phyloP scores from a whole-genome alignment of 306 rosid species.

The Cucurbita argyrosperma region DNA sequence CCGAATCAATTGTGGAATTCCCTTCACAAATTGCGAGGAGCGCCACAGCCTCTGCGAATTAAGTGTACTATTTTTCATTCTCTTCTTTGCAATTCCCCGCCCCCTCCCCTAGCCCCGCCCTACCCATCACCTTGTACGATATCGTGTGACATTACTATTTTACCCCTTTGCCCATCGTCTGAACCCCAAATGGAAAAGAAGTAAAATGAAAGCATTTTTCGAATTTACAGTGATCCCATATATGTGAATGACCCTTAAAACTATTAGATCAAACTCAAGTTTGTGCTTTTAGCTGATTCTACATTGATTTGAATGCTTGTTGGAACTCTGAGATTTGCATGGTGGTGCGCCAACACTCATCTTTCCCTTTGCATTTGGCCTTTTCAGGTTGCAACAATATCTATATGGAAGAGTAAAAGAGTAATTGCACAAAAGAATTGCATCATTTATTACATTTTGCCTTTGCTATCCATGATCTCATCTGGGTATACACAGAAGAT shows the following conservation, averaged over 20 bases:
- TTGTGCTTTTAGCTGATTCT: neutral
- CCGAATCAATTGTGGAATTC: neutral
- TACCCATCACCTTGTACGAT: neutral
- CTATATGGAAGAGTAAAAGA: neutral
- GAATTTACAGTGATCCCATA: neutral
- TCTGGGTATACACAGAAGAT: neutral
- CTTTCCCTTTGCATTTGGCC: neutral
- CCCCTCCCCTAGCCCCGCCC: neutral
- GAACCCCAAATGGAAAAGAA: neutral
- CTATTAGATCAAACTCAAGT: neutral
- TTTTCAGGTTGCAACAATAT: neutral
- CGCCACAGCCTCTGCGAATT: neutral
- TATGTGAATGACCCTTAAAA: neutral
- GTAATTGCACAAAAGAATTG: neutral
- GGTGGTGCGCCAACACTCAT: neutral
- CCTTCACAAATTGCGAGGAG: neutral
- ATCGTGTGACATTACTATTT: neutral
- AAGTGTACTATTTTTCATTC: neutral
- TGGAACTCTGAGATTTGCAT: neutral
- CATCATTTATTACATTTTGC: neutral
- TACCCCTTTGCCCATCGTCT: neutral
- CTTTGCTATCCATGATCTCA: neutral
- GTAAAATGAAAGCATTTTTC: neutral
- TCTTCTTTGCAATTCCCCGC: neutral
- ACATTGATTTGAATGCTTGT: neutral